These are phyloP conservation scores for Ustanciosporium gigantosporum DNA, from an alignment of 1,284 basidiomycete species.

Conservation along the genomic window DNA sequence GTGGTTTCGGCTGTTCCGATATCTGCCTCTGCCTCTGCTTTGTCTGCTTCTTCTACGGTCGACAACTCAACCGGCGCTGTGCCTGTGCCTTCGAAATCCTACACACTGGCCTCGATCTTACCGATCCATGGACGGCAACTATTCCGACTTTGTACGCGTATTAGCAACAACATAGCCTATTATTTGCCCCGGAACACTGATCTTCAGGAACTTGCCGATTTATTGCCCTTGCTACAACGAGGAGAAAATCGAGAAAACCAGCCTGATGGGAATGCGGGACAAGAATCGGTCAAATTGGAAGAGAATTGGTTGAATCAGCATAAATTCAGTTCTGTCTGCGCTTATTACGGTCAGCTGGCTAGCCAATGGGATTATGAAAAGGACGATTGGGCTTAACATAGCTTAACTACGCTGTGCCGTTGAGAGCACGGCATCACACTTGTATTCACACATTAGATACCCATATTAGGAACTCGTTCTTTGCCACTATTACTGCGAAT, in stretches of 20 bases:
- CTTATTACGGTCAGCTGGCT: constrained; percentile 64
- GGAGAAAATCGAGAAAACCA: too few relatives aligned
- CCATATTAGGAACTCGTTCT: too few relatives aligned
- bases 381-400: constrained; percentile 38
- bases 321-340: constrained; percentile 72
- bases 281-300: constrained; percentile 71
- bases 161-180: constrained; percentile 67
- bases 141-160: constrained; percentile 63
- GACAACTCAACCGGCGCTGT: too few relatives aligned
- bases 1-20: too few relatives aligned
- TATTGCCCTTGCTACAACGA: constrained; percentile 61
- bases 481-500: too few relatives aligned
- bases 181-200: constrained; percentile 84
- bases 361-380: constrained; percentile 29
- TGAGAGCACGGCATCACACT: background rate
- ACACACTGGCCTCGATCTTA: constrained; percentile 64
- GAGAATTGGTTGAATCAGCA: constrained; percentile 78
- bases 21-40: too few relatives aligned
- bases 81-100: too few relatives aligned
- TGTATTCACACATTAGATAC: too few relatives aligned
- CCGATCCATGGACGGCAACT: constrained; percentile 82
- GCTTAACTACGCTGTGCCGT: too few relatives aligned
- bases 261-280: background rate
- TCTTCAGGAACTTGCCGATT: constrained; percentile 72
- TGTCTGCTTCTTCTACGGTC: too few relatives aligned